Evolutionary conservation across 2,329 filamentous ascomycete genomes (phyloP).

Genomic region (Penicillium brasilianum): DNA sequence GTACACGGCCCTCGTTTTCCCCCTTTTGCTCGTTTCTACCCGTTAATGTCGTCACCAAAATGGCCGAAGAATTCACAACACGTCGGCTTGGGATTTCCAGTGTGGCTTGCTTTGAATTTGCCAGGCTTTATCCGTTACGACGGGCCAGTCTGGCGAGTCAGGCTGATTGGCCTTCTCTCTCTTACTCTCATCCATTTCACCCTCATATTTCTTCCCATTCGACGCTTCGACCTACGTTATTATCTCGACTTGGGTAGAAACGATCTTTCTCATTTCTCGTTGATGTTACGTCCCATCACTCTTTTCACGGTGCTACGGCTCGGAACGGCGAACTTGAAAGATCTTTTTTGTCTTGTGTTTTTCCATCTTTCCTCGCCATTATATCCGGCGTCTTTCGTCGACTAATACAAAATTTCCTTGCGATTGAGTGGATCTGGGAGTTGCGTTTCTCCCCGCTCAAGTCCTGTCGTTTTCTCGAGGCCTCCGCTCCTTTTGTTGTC

Average conservation of each 20-base stretch:
- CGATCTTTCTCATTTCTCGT: constrained; percentile 32
- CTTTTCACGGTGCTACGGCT: constrained; percentile 46
- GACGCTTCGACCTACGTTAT: constrained; percentile 20
- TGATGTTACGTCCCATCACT: constrained; percentile 40
- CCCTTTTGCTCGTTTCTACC: constrained; percentile 23
- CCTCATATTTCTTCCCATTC: constrained; percentile 29
- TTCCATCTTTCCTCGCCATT: constrained; percentile 23
- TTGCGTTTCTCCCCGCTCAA: neutral
- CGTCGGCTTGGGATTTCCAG: constrained; percentile 30
- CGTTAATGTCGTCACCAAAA: constrained; percentile 18
- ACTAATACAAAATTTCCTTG: constrained; percentile 28
- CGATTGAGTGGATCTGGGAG: neutral
- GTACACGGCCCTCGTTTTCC: constrained; percentile 17
- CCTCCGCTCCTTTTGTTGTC: neutral
- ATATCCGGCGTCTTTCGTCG: constrained; percentile 23
- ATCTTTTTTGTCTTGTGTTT: constrained; percentile 28
- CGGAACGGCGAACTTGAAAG: constrained; percentile 44
- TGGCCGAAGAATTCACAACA: constrained; percentile 20
- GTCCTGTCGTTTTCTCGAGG: neutral
- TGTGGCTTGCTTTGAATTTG: constrained; percentile 13
- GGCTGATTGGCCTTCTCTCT: constrained; percentile 19
- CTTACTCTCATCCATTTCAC: constrained; percentile 14
- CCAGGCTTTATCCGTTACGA: constrained; percentile 6
- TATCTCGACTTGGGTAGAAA: constrained; percentile 30
- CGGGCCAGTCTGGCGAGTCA: neutral